Evolutionary conservation across 306 rosid genomes (phyloP), one percentile per base, ranked within the genome.

Genomic region (Dalbergia cochinchinensis): DNA sequence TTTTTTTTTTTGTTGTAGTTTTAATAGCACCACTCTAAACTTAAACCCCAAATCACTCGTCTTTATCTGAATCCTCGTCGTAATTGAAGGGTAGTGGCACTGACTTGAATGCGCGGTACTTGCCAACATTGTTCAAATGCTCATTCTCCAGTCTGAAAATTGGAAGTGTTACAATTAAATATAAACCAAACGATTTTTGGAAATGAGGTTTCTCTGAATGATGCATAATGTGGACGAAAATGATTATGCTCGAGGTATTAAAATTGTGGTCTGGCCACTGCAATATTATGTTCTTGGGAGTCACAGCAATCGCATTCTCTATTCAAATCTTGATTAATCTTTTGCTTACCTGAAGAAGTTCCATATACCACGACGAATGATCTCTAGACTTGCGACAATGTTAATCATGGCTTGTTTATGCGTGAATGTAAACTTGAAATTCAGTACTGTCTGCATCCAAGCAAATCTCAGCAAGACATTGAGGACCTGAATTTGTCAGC

Each of bases 61-160:
- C 80, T 65, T 87, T 87, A 53, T 84, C 92, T 0, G 89, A 88
- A 3, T 85, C 91, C 85, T 90, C 91, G 33, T 87, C 91, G 47
- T 92, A 89, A 82, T 89, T 86, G 87, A 92, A 90, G 26, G 95
- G 94, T 16, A 89, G 78, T 5, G 97, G 95, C 69, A 92, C 91
- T 1, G 96, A 82, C 78, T 90, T 92, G 85, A 92, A 90, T 4
- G 95, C 97, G 1, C 97, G 69, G 80, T 82, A 92, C 82, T 90
- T 92, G 80, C 95, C 96, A 42, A 90, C 95, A 71, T 92, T 92
- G 85, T 85, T 92, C 83, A 90, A 76, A 78, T 92, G 97, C 85
- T 90, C 97, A 71, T 90, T 92, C 84, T 92, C 95, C 87, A 89
- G 41, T 81, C 97, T 90, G 82, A 51, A 55, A 39, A 69, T 55